These are phyloP conservation scores for Piper betle DNA, from an alignment of 164 flowering plant genomes.

Conservation along the genomic window DNA sequence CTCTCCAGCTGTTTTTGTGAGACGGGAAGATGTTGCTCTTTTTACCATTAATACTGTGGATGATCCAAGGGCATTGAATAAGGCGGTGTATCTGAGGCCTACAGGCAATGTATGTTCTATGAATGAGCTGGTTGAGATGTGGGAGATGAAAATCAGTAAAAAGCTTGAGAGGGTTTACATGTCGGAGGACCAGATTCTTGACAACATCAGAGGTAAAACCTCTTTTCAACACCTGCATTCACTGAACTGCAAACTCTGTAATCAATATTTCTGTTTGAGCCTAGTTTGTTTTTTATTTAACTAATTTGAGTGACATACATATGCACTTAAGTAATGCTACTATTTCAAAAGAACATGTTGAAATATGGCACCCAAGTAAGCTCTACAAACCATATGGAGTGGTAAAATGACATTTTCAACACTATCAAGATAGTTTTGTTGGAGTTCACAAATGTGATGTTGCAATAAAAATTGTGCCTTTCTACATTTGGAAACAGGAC, in stretches of 20 bases:
- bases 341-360: too few species aligned
- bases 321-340: too few species aligned
- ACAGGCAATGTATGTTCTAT: slow-evolving; percentile 65
- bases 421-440: too few species aligned
- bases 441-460: too few species aligned
- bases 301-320: too few species aligned
- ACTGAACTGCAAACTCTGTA: background rate
- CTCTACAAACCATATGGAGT: too few species aligned
- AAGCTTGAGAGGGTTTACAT: slow-evolving; percentile 46
- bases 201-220: slow-evolving; percentile 44
- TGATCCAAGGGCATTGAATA: slow-evolving; percentile 67
- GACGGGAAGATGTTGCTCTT: slow-evolving; percentile 62
- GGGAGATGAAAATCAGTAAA: slow-evolving; percentile 74
- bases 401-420: too few species aligned
- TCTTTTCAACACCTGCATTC: background rate
- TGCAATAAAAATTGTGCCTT: too few species aligned
- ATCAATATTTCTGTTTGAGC: background rate
- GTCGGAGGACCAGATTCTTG: slow-evolving; percentile 49
- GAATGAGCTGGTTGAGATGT: slow-evolving; percentile 67
- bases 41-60: slow-evolving; percentile 68
- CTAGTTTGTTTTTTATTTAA: too few species aligned
- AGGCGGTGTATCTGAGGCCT: slow-evolving; percentile 63
- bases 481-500: too few species aligned
- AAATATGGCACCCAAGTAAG: too few species aligned
- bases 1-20: slow-evolving; percentile 57